phyloP scores from a whole-genome alignment of 2,329 filamentous ascomycete species.

The Epichloe glyceriae region DNA sequence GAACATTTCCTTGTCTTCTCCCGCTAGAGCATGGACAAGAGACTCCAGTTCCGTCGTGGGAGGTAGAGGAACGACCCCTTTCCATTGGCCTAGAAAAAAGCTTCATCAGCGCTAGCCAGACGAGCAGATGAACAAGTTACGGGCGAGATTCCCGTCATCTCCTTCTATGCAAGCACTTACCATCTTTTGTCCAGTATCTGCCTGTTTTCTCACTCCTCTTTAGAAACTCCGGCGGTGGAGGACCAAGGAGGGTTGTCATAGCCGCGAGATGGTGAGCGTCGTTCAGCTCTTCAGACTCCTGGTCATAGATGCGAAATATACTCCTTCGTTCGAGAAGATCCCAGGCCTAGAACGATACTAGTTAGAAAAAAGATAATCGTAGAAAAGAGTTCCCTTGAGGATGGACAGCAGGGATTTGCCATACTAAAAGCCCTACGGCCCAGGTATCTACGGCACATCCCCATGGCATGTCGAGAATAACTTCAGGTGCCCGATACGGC shows the following conservation, averaged over 20 bases:
- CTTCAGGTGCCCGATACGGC: constrained; percentile 22
- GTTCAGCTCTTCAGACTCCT: constrained; percentile 11
- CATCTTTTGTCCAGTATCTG: constrained; percentile 16
- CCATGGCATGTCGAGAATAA: constrained; percentile 24
- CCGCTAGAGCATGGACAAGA: constrained; percentile 6
- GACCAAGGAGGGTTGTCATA: constrained; percentile 17
- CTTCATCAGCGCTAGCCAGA: neutral
- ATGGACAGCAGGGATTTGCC: neutral
- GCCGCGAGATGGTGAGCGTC: constrained; percentile 16
- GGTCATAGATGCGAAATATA: constrained; percentile 15
- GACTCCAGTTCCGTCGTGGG: constrained; percentile 8
- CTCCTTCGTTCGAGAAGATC: constrained; percentile 10
- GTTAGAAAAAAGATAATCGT: too few relatives aligned
- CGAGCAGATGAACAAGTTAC: too few relatives aligned
- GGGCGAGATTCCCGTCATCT: too few relatives aligned
- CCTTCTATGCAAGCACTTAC: constrained; percentile 5
- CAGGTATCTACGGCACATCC: constrained; percentile 21
- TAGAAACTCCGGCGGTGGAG: constrained; percentile 15
- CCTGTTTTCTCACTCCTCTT: constrained; percentile 9
- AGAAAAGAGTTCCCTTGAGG: too few relatives aligned
- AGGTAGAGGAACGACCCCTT: constrained; percentile 13
- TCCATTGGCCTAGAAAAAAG: constrained; percentile 13
- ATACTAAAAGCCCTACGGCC: constrained; percentile 22
- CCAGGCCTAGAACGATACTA: neutral
- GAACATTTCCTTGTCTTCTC: constrained; percentile 11